Percentiles rank a stretch among this genome's conserved stretches.
Conservation (phyloP, 2,329 filamentous ascomycete genomes). For the Fusarium irregulare region DNA sequence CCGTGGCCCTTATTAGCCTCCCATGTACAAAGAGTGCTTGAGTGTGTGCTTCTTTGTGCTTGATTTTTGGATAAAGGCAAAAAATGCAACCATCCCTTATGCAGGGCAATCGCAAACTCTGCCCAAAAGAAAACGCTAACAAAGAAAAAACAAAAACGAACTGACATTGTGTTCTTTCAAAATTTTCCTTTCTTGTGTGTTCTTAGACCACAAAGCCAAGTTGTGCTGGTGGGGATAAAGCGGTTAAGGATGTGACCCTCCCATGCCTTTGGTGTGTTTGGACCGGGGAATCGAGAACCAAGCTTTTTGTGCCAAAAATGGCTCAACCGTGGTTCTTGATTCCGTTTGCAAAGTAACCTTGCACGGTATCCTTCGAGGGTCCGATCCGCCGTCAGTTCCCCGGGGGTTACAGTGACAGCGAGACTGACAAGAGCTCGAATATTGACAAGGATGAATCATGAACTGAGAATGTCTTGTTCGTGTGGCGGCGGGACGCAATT, state of each 20-base stretch:
- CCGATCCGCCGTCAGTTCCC: conserved; percentile 27
- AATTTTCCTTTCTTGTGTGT: background rate
- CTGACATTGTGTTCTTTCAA: background rate
- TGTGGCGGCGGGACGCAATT: conserved; percentile 51
- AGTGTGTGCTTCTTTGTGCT: background rate
- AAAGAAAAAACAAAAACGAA: conserved; percentile 7
- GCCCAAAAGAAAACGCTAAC: conserved; percentile 9
- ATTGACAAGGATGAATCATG: conserved; percentile 19
- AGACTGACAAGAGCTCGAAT: conserved; percentile 13
- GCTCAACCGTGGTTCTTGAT: conserved; percentile 22
- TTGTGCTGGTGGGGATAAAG: conserved; percentile 11
- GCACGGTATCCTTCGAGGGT: conserved; percentile 7
- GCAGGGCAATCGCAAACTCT: conserved; percentile 6
- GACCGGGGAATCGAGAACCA: conserved; percentile 20
- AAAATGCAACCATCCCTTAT: conserved; percentile 15
- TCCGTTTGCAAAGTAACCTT: conserved; percentile 19
- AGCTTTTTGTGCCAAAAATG: conserved; percentile 35
- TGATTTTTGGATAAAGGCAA: conserved; percentile 11
- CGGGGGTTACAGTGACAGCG: conserved; percentile 18
- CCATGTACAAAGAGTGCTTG: conserved; percentile 8
- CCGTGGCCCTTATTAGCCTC: conserved; percentile 3
- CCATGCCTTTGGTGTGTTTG: background rate
- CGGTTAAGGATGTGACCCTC: conserved; percentile 19
- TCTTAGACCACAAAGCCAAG: conserved; percentile 3
- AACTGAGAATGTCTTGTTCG: conserved; percentile 8